Evolutionary conservation across 306 rosid species (phyloP).

Genomic region (Dryas drummondii): DNA sequence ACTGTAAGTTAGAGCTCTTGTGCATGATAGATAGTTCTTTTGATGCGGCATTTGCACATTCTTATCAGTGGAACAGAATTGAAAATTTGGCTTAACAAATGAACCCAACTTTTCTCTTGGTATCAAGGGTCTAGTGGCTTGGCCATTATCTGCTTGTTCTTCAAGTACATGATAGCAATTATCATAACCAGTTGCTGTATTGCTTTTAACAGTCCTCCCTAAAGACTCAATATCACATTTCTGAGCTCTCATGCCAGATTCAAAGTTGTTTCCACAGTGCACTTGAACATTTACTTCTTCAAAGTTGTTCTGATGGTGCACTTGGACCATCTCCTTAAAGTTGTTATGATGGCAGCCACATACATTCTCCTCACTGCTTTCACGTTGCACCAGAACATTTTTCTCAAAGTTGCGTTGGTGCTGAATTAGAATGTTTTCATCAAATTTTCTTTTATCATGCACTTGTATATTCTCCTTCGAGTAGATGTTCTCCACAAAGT

Average conservation of each 20-base stretch:
- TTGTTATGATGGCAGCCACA: not conserved
- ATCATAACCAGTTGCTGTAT: constrained; percentile 9
- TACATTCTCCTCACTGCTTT: constrained; percentile 14
- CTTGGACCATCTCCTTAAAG: not conserved
- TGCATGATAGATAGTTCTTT: not conserved
- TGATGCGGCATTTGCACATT: constrained; percentile 11
- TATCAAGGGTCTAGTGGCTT: not conserved
- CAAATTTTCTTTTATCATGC: not conserved
- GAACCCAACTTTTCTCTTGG: not conserved
- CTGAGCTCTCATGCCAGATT: constrained; percentile 6
- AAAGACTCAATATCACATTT: not conserved
- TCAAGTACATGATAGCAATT: constrained; percentile 10
- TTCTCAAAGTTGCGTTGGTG: constrained; percentile 5
- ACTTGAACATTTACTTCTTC: not conserved
- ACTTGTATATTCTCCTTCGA: constrained; percentile 6
- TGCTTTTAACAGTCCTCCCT: constrained; percentile 6
- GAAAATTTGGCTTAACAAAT: constrained; percentile 13
- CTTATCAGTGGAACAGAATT: not conserved
- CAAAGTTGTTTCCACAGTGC: constrained; percentile 16
- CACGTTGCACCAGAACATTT: not conserved
- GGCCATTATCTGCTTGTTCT: constrained; percentile 1
- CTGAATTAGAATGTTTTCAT: not conserved
- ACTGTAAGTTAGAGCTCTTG: constrained; percentile 5
- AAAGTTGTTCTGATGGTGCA: constrained; percentile 8
- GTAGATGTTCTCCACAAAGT: constrained; percentile 3